Base-by-base conservation (phyloP, 345 rosid genomes). In the Linum usitatissimum region DNA sequence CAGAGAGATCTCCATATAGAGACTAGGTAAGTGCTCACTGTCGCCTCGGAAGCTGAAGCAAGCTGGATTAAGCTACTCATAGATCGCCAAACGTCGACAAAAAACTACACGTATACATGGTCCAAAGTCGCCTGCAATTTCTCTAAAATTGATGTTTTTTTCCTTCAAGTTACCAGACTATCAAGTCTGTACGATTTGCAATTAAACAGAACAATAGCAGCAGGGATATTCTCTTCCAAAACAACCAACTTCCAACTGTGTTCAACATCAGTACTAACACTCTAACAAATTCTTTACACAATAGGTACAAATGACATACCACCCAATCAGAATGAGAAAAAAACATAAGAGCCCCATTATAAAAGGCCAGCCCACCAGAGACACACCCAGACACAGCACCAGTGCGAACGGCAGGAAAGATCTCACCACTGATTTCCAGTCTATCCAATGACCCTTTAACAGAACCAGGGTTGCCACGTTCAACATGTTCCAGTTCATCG, bases 401-500 rank as follows among this genome's bases (percentile, higher is more conserved):
- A 65, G 40, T n/a, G 68, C 60, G 70, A 77, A 87, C 7, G 99
- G 97, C 30, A 86, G 75, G 80, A 88, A 90, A 0, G 97, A 80
- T 58, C 88, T 79, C 39, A 88, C n/a, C 3, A 85, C 62, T 0
- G 97, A 87, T 65, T 73, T 81, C 19, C 40, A 30, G 60, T 68
- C 74, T 55, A 84, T 66, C 99, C 99, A 94, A 14, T 57, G 80
- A 59, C 97, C 99, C 67, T 78, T 82, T 0, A 70, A 61, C 68
- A 90, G 72, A 9, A 94, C 56, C 2, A 90, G 76, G 19, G 68
- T 73, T 0, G 92, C 95, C 60, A 83, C 91, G 67, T 75, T 77
- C 66, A 88, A 60, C 99, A 90, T 85, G 75, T 90, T 90, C 97
- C 99, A 94, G 57, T 70, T 79, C 92, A 86, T 88, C 0, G 89